Evolutionary conservation across 805 yeast genomes (phyloP).

Genomic region (Candida peoriensis): DNA sequence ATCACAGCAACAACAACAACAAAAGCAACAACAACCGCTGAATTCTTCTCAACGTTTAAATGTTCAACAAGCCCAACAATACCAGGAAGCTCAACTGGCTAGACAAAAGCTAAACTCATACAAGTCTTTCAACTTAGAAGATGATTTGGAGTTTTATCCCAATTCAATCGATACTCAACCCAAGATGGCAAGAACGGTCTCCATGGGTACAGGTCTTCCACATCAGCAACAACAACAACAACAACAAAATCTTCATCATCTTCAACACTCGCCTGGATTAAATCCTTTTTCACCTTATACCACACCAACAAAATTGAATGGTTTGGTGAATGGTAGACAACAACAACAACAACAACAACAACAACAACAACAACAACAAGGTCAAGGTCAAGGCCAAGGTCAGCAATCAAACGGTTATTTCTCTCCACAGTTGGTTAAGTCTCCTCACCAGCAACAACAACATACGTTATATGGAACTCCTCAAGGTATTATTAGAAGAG

Average conservation of each 20-base stretch:
- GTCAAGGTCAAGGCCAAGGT: neutral
- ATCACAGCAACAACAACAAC: conserved; percentile 7
- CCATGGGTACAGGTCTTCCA: too few relatives aligned
- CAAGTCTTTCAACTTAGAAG: conserved; percentile 66
- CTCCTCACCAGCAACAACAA: conserved; percentile 11
- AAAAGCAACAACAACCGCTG: conserved; percentile 10
- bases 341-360: too few relatives aligned
- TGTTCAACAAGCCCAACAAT: conserved; percentile 13
- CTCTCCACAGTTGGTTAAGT: conserved; percentile 12
- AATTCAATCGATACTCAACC: conserved; percentile 20
- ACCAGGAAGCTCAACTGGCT: conserved; percentile 27
- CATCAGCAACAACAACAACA: conserved; percentile 1
- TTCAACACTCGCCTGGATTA: conserved; percentile 2
- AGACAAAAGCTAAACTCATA: conserved; percentile 53
- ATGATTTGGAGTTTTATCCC: conserved; percentile 70
- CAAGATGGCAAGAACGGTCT: conserved; percentile 6
- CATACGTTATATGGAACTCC: conserved; percentile 11
- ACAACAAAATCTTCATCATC: neutral
- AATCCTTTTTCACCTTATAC: conserved; percentile 14
- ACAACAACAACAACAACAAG: neutral
- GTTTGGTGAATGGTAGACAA: conserved; percentile 8
- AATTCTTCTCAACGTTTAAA: conserved; percentile 13
- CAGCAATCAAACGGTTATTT: conserved; percentile 6
- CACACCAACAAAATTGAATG: conserved; percentile 18
- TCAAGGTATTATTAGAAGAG: conserved; percentile 16